A percentile compares a stretch with the other conserved stretches of the same genome.
phyloP scores from a whole-genome alignment of 2,329 filamentous ascomycete species.

The Didymella segeticola region DNA sequence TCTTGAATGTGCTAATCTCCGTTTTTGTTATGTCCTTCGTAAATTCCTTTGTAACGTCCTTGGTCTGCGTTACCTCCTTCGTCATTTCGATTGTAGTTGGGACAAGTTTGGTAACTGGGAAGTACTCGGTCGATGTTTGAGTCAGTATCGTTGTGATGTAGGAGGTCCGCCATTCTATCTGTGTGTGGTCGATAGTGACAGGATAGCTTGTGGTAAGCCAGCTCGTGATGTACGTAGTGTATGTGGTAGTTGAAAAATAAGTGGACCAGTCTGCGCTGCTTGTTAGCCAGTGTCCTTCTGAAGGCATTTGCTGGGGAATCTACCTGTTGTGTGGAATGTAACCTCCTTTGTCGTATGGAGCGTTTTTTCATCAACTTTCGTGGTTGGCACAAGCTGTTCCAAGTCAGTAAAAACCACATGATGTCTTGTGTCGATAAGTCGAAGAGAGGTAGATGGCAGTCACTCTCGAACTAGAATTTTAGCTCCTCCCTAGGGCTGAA shows the following conservation, averaged over 20 bases:
- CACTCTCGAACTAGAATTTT: no score
- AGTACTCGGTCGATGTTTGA: slow-evolving; percentile 14
- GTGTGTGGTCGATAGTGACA: slow-evolving; percentile 18
- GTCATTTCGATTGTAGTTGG: slow-evolving; percentile 11
- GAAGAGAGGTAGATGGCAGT: background rate
- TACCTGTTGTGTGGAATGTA: slow-evolving; percentile 19
- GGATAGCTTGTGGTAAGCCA: slow-evolving; percentile 27
- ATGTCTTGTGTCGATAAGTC: background rate
- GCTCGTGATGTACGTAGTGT: slow-evolving; percentile 23
- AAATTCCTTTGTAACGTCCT: slow-evolving; percentile 14
- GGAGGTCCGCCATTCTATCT: slow-evolving; percentile 18
- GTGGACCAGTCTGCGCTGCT: slow-evolving; percentile 15
- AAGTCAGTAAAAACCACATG: background rate
- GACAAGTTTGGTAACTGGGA: no score
- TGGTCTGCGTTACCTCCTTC: slow-evolving; percentile 19
- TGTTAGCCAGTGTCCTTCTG: background rate
- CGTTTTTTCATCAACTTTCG: slow-evolving; percentile 16
- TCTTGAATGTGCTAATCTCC: slow-evolving; percentile 5
- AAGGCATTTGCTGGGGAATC: no score
- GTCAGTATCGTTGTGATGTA: slow-evolving; percentile 8
- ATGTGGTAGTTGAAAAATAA: slow-evolving; percentile 21
- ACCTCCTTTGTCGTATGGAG: slow-evolving; percentile 17
- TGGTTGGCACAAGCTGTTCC: slow-evolving; percentile 25
- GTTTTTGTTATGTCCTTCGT: background rate
- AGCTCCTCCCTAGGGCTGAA: no score